Evolutionary conservation across 1,284 basidiomycete genomes (phyloP).

Genomic region (Quambalaria eucalypti): DNA sequence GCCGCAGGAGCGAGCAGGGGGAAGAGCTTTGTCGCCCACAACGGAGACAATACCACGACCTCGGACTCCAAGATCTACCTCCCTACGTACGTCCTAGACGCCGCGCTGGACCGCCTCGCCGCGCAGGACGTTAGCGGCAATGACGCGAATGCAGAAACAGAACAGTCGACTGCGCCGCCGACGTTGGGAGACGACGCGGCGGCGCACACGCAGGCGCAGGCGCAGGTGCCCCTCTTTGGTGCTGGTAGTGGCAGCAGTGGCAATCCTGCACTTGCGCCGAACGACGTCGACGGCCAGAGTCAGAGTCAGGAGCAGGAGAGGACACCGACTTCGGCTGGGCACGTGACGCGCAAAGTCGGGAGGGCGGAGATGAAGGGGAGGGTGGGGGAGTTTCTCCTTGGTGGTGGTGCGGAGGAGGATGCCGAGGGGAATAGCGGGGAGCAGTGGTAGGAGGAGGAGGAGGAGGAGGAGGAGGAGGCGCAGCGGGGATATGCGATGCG

Average conservation of each 20-base stretch:
- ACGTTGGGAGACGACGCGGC: neutral
- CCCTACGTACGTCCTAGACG: neutral
- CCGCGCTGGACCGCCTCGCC: neutral
- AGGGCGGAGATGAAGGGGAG: neutral
- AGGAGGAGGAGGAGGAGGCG: no score
- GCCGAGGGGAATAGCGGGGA: no score
- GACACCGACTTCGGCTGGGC: neutral
- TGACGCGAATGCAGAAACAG: no score
- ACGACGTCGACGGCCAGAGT: neutral
- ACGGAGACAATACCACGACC: no score
- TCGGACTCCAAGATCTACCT: no score
- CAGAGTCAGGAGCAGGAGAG: neutral
- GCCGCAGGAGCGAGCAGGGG: neutral
- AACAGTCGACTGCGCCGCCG: no score
- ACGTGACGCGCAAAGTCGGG: neutral
- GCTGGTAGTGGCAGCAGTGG: neutral
- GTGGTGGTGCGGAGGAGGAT: neutral
- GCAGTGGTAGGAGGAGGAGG: neutral
- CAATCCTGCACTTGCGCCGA: neutral
- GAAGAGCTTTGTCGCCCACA: neutral
- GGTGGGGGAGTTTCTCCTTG: neutral
- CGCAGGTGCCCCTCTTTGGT: neutral
- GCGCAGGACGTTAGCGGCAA: neutral
- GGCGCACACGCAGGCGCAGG: neutral
- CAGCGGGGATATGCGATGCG: no score